A percentile compares a stretch with the other conserved stretches of the same genome.
These are phyloP conservation scores for Colletotrichum tofieldiae DNA, from an alignment of 2,329 filamentous ascomycete species.

Conservation along the genomic window DNA sequence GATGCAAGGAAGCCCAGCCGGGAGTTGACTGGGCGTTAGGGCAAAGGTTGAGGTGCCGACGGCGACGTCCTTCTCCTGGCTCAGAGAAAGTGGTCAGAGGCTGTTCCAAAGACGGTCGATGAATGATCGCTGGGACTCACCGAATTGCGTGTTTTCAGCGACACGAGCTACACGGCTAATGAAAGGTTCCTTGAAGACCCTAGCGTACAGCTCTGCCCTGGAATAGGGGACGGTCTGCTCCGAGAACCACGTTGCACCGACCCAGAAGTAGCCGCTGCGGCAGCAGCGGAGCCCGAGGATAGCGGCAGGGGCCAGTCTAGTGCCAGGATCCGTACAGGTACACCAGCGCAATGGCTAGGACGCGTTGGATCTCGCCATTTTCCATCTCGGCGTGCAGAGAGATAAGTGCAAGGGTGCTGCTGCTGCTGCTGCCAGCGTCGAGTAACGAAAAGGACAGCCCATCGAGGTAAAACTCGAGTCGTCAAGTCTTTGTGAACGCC, in stretches of 20 bases:
- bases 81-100: background rate
- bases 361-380: background rate
- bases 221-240: no score
- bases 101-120: conserved; percentile 11
- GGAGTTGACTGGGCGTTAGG: background rate
- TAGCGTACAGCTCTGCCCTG: background rate
- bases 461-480: background rate
- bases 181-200: background rate
- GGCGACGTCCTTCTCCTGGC: background rate
- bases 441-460: background rate
- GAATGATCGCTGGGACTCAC: background rate
- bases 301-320: background rate
- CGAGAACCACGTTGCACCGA: conserved; percentile 15
- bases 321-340: background rate
- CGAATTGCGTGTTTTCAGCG: conserved; percentile 1
- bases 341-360: conserved; percentile 1
- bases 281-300: background rate
- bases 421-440: background rate
- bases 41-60: background rate
- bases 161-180: background rate
- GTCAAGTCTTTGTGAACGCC: background rate
- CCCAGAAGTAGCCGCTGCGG: conserved; percentile 3
- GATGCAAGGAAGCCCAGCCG: background rate
- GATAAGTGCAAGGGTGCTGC: no score
- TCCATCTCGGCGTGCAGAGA: conserved; percentile 11